A percentile compares a stretch with the other conserved stretches of the same genome.
phyloP scores from a whole-genome alignment of 2,329 filamentous ascomycete genomes.

The Arthrobotrys pseudoclavata region DNA sequence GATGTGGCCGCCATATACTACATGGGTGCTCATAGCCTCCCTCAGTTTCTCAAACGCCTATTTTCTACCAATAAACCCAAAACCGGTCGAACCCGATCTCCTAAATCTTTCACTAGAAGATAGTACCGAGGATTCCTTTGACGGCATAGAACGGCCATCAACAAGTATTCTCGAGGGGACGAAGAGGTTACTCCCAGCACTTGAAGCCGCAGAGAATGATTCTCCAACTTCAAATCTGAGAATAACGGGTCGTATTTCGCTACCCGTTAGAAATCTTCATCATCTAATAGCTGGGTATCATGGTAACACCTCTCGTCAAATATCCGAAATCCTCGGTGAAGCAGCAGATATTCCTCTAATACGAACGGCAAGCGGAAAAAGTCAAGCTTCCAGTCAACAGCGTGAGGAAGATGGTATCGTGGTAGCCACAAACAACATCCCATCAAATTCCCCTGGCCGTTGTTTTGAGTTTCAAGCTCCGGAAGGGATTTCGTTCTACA shows the following conservation, averaged over 20 bases:
- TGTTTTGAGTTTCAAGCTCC: constrained; percentile 41
- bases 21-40: not conserved
- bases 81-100: not conserved
- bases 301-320: not conserved
- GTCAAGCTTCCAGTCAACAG: constrained; percentile 10
- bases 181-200: constrained; percentile 3
- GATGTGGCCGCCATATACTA: not conserved
- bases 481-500: constrained; percentile 23
- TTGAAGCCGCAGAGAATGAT: not conserved
- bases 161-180: constrained; percentile 9
- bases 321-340: constrained; percentile 35
- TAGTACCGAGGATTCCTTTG: constrained; percentile 28
- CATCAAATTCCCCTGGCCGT: constrained; percentile 5
- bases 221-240: not conserved
- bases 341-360: constrained; percentile 4
- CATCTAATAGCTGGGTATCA: constrained; percentile 38
- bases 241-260: constrained; percentile 41
- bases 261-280: constrained; percentile 6
- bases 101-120: constrained; percentile 2
- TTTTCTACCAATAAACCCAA: not conserved
- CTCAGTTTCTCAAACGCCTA: not conserved
- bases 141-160: not conserved
- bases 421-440: not conserved
- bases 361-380: constrained; percentile 8
- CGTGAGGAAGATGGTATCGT: not conserved